Conservation (phyloP, 2,329 filamentous ascomycete genomes). For the Colletotrichum sansevieriae region DNA sequence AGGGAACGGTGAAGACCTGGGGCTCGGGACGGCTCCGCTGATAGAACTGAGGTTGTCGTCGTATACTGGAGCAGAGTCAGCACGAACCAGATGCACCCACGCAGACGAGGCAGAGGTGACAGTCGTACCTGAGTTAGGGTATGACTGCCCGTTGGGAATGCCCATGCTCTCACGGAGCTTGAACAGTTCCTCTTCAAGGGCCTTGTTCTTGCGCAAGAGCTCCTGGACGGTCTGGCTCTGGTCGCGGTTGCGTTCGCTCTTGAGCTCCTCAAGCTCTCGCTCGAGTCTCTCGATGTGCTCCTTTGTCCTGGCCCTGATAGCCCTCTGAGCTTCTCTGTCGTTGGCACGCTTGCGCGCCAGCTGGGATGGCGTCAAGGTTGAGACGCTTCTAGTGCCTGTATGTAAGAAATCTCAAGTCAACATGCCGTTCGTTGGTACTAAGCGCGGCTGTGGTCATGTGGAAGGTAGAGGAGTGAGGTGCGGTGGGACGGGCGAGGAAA, state of each 20-base stretch:
- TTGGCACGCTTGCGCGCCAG: conserved; percentile 92
- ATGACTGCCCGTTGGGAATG: conserved; percentile 56
- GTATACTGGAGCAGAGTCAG: conserved; percentile 51
- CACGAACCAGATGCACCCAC: conserved; percentile 38
- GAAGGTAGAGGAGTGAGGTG: conserved; percentile 11
- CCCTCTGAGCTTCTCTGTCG: conserved; percentile 89
- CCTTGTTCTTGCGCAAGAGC: conserved; percentile 64
- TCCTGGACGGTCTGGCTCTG: conserved; percentile 66
- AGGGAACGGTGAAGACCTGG: conserved; percentile 60
- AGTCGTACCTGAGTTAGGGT: conserved; percentile 56
- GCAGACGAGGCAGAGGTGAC: conserved; percentile 41
- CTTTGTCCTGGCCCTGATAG: conserved; percentile 88
- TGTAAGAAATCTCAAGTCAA: conserved; percentile 20
- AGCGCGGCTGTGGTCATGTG: conserved; percentile 4
- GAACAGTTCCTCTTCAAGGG: conserved; percentile 66
- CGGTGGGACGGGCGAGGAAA: background rate
- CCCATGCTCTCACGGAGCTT: conserved; percentile 60
- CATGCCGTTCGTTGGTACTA: conserved; percentile 3
- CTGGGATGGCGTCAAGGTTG: conserved; percentile 88
- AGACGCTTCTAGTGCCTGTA: conserved; percentile 79
- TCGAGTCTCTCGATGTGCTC: conserved; percentile 86
- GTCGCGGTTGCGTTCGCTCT: conserved; percentile 62
- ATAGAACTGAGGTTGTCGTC: conserved; percentile 56
- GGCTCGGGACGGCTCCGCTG: conserved; percentile 57
- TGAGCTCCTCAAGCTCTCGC: conserved; percentile 79